Evolutionary conservation across 306 rosid genomes (phyloP), one percentile per base, ranked within the genome.

Genomic region (Medicago ruthenica): DNA sequence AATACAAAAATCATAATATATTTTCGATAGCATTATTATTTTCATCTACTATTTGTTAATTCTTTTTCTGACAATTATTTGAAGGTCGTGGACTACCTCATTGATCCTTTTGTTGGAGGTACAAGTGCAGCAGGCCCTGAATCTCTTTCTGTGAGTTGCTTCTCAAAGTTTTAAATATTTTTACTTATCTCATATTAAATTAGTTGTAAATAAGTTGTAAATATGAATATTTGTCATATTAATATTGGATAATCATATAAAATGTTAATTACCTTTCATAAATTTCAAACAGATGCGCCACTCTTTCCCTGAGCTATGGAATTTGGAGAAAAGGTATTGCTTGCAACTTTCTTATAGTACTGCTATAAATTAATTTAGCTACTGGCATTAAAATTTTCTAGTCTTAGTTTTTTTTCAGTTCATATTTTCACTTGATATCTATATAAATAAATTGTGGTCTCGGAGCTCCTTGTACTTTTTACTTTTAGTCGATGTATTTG

Each of bases 41-140:
- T 65, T 51, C 48, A 64, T 45, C 47, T 37, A 64, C 24, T 15
- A 36, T 36, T 45, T 71, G 20, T 34, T 57, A 24, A 53, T 34
- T 71, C 50, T 21, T 31, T 67, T 31, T 15, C 78, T 50, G 57
- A 48, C 71, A 68, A 58, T 54, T 76, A 60, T 36, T 76, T 81
- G 71, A 81, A 94, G 98, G 96, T 92, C 58, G 97, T 94, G 76
- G 98, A 94, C 85, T 90, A 90, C 85, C 92, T 94, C 78, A 80
- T 94, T 71, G 96, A 94, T 85, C 98, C 98, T 73, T 67, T 94
- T 76, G 96, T 94, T 76, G 95, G 90, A 27, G 98, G 97, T 71
- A 85, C 95, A 74, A 92, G 96, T 84, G 95, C 84, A 76, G 89
- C 90, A 40, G 97, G 87, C 85, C 96, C 98, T 10, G 93, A 90